Evolutionary conservation across 2,329 filamentous ascomycete species (phyloP), one percentile per base, ranked within the genome.

Genomic region (Sclerotinia borealis): DNA sequence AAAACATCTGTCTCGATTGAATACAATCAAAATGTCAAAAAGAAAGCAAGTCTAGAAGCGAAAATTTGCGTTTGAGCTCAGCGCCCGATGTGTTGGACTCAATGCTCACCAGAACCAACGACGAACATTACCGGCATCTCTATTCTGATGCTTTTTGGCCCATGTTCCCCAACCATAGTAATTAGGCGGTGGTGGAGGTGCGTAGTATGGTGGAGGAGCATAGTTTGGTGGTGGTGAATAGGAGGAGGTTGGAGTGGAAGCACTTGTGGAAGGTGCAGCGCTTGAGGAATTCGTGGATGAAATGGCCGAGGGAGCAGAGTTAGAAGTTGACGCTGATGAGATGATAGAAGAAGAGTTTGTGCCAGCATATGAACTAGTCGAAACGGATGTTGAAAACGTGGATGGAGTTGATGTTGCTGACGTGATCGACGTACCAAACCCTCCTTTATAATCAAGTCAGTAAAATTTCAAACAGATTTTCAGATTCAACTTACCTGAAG

Each of bases 11-110:
- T 62, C 48, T 45, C 34, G 50, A 47, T 55, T 62, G 51, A 41
- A 58, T 49, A 54, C 60, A 55, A 58, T 58, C 60, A 63, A 65
- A 59, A 65, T 66, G 45, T 58, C 60, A 58, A 65, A 59, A 65
- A 64, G 58, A 64, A 49, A 64, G 63, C 65, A 67, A 66, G 59
- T 66, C 58, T 66, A 68, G 65, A 68, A 69, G 64, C 61, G 59
- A 67, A 63, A 60, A 59, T 62, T 61, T 67, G 51, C 54, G 36
- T 19, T 54, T 62, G 61, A 63, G 61, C 47, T 49, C 8, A 52
- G 22, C 58, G 49, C 56, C 63, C 60, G 4, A 43, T 39, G 39
- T 37, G 45, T 36, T 34, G 39, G 31, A 61, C 52, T 39, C 39
- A 19, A 48, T 48, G 39, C 43, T 66, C 41, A 52, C 63, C 55